Base-by-base conservation (phyloP, 2,329 filamentous ascomycete genomes). In the Paramyrothecium sp. region DNA sequence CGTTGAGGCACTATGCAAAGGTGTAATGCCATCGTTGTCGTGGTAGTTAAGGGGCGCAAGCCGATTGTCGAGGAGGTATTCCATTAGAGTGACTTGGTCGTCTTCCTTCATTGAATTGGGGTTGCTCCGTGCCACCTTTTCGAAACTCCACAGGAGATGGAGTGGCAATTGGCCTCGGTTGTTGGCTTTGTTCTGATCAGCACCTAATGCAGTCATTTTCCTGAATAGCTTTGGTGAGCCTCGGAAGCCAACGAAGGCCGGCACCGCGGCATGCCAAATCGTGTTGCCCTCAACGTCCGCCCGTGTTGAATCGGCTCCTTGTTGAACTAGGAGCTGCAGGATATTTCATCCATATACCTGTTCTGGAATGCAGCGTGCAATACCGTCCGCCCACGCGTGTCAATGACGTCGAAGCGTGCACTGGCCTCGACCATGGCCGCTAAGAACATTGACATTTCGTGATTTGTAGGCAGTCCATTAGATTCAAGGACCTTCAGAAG, bases 1-100 rank as follows among this genome's bases (percentile, higher is more conserved):
- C 17, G 59, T 58, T 5, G 55, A 60, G 65, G 11, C 61, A 16
- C 16, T 5, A 48, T 70, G 67, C 12, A 74, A 56, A 3, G 69
- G 64, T 1, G 60, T 61, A 7, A 61, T 19, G 2, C 63, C 60
- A 4, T 69, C 56, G n/a, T 54, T 33, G 34, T 58, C 56, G 20
- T 19, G n/a, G 19, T 46, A 30, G 21, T 55, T 26, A n/a, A 58
- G n/a, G n/a, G n/a, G n/a, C n/a, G n/a, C n/a, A n/a, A n/a, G n/a
- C 16, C 47, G n/a, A 13, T 51, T 17, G 11, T 46, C 26, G 3
- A 56, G 48, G 21, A 52, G 30, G 30, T 46, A 52, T 19, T 54
- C 47, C 20, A 51, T 51, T 34, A 46, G 48, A 30, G 23, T 38
- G 13, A 52, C 47, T 48, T 34, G 2, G 47, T 34, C 23, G 11